phyloP scores from a whole-genome alignment of 768 basidiomycete species.

The Calocybe cyanea region DNA sequence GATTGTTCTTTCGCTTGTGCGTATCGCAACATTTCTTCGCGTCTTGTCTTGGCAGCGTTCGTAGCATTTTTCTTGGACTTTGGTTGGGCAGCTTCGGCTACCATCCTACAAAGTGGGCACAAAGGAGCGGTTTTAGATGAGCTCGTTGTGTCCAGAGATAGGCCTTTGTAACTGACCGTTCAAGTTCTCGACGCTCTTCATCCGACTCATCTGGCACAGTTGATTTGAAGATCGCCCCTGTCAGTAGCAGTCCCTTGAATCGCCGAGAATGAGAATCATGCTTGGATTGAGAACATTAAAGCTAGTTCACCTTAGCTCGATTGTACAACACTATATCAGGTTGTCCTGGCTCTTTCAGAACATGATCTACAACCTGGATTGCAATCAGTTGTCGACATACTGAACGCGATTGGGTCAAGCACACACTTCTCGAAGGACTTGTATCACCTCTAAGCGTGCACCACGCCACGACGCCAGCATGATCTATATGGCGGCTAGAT shows the following conservation, averaged over 20 bases:
- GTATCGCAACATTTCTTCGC: conserved; percentile 36
- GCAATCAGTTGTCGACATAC: neutral
- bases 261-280: neutral
- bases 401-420: neutral
- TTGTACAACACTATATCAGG: conserved; percentile 70
- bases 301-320: conserved; percentile 73
- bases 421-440: conserved; percentile 71
- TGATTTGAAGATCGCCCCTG: conserved; percentile 87
- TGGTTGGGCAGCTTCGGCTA: conserved; percentile 78
- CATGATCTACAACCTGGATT: conserved; percentile 71
- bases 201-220: conserved; percentile 87
- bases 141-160: neutral
- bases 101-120: conserved; percentile 52
- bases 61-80: conserved; percentile 53
- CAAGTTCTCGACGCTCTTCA: conserved; percentile 90
- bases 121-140: conserved; percentile 3
- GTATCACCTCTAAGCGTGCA: conserved; percentile 90
- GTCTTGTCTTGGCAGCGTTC: conserved; percentile 32
- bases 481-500: conserved; percentile 43
- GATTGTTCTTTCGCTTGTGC: conserved; percentile 26
- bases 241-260: conserved; percentile 74
- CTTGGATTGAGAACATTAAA: neutral
- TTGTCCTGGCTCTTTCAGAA: conserved; percentile 74
- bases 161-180: conserved; percentile 56
- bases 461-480: conserved; percentile 98